phyloP scores from a whole-genome alignment of 257 asterid species.

The Handroanthus guayacan region DNA sequence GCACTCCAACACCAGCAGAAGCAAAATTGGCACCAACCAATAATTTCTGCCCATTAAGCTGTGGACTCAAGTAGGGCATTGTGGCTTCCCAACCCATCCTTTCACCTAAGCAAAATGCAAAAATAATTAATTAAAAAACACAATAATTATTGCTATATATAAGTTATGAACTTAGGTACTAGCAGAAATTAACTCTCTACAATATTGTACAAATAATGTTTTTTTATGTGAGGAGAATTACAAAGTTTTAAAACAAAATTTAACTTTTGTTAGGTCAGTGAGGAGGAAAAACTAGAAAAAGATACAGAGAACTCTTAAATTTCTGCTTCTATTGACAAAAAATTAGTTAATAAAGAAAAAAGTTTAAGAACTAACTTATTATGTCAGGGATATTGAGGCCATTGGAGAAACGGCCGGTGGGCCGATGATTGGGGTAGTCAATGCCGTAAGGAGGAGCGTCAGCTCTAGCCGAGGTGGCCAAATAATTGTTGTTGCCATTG shows the following conservation, averaged over 20 bases:
- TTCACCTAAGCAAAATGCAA: slow-evolving; percentile 54
- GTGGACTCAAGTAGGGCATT: slow-evolving; percentile 71
- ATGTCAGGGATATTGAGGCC: slow-evolving; percentile 59
- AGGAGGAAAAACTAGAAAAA: no score
- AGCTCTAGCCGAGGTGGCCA: slow-evolving; percentile 54
- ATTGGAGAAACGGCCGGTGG: slow-evolving; percentile 56
- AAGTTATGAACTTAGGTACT: not conserved
- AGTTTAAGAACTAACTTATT: slow-evolving; percentile 32
- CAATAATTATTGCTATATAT: not conserved
- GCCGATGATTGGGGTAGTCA: slow-evolving; percentile 51
- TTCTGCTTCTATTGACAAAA: no score
- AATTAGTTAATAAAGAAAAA: not conserved
- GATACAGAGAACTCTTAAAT: no score
- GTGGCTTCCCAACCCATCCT: slow-evolving; percentile 70
- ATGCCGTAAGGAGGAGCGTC: slow-evolving; percentile 53
- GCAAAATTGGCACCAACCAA: slow-evolving; percentile 83
- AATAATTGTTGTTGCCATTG: slow-evolving; percentile 56
- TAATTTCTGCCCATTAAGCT: slow-evolving; percentile 60
- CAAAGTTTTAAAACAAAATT: no score
- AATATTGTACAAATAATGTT: no score
- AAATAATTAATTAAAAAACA: not conserved
- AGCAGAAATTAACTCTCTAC: no score
- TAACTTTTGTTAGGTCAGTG: no score
- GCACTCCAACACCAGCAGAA: slow-evolving; percentile 86
- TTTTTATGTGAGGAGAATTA: no score